Evolutionary conservation across 2,329 filamentous ascomycete genomes (phyloP).

Genomic region (Bertia moriformis): DNA sequence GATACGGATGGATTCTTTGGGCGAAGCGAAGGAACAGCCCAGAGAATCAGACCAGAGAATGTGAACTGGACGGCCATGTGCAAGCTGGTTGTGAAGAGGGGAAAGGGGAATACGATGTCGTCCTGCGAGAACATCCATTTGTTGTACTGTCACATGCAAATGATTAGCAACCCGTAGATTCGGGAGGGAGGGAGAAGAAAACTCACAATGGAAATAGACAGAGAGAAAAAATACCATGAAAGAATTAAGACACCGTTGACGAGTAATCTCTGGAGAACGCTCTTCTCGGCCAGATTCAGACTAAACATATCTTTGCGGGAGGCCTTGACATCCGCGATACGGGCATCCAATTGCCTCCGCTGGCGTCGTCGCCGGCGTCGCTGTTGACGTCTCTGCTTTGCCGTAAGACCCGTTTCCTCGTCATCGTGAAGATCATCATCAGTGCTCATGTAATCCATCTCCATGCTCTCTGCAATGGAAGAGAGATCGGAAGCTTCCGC

Average conservation of each 20-base stretch:
- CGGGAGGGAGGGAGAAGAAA: neutral
- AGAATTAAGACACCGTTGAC: neutral
- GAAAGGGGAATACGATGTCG: constrained; percentile 50
- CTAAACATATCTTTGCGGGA: neutral
- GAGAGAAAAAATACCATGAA: constrained; percentile 42
- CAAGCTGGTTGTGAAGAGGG: constrained; percentile 53
- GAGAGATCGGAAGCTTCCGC: constrained; percentile 22
- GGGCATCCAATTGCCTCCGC: neutral
- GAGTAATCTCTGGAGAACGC: neutral
- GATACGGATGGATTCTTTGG: constrained; percentile 22
- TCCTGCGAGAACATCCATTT: constrained; percentile 59
- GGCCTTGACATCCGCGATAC: neutral
- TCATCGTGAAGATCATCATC: constrained; percentile 1
- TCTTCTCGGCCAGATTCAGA: neutral
- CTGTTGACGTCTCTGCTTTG: neutral
- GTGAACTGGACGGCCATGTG: constrained; percentile 57
- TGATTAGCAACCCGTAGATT: neutral
- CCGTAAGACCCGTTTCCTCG: neutral
- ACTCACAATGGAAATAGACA: constrained; percentile 48
- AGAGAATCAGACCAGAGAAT: constrained; percentile 41
- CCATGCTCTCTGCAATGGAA: constrained; percentile 9
- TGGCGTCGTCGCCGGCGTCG: neutral
- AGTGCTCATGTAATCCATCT: neutral
- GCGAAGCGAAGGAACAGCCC: constrained; percentile 44
- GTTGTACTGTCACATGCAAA: constrained; percentile 35